Conservation (phyloP, 2,329 filamentous ascomycete species). For the Alternaria panax region DNA sequence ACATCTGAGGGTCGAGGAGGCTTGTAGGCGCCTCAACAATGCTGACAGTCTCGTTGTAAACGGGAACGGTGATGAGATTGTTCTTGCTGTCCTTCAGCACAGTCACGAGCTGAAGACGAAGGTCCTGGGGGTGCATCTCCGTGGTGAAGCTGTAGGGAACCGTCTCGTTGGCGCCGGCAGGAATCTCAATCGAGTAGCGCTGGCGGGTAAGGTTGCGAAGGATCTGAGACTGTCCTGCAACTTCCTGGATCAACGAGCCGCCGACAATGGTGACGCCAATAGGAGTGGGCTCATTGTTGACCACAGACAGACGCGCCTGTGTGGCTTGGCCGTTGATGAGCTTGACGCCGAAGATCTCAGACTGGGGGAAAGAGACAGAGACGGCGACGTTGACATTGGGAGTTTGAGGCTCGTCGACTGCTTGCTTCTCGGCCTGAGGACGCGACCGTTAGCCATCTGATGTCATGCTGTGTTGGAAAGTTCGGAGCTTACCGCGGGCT, state of each 20-base stretch:
- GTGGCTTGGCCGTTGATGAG: conserved; percentile 91
- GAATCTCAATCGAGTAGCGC: conserved; percentile 76
- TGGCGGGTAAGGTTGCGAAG: conserved; percentile 85
- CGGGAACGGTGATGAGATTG: conserved; percentile 75
- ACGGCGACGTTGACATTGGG: conserved; percentile 65
- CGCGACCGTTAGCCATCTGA: conserved; percentile 36
- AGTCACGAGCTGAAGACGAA: conserved; percentile 78
- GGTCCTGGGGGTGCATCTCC: conserved; percentile 91
- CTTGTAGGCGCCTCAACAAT: conserved; percentile 90
- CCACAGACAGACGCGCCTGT: conserved; percentile 79
- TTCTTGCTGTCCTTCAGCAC: conserved; percentile 73
- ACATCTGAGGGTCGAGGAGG: conserved; percentile 97
- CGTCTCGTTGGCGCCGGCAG: conserved; percentile 76
- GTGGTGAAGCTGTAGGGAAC: conserved; percentile 85
- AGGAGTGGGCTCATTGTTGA: conserved; percentile 80
- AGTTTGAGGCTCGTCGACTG: conserved; percentile 71
- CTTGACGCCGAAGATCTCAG: conserved; percentile 92
- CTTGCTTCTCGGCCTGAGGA: conserved; percentile 45
- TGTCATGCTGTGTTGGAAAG: conserved; percentile 42
- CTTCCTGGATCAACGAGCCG: conserved; percentile 72
- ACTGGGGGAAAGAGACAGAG: conserved; percentile 66
- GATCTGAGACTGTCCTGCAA: conserved; percentile 63
- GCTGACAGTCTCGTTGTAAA: conserved; percentile 82
- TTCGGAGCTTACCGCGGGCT: conserved; percentile 63
- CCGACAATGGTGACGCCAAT: conserved; percentile 79